Conservation (phyloP, 306 rosid species). For the Lablab purpureus region DNA sequence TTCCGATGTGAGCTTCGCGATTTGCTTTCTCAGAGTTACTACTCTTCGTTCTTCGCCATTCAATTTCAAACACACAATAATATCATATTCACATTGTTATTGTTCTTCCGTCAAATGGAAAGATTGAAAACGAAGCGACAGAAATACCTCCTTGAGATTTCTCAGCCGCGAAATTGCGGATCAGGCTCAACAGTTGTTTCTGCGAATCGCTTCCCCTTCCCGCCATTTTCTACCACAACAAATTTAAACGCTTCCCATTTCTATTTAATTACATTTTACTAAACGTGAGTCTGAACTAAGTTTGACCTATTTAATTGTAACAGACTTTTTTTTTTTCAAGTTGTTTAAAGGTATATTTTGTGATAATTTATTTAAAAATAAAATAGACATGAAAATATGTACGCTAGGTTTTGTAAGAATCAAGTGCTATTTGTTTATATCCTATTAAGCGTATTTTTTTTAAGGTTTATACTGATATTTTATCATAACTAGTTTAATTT, state of each 20-base stretch:
- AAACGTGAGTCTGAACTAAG: too few species aligned
- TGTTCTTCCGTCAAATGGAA: neutral
- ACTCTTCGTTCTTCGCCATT: constrained; percentile 70
- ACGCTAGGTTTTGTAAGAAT: too few species aligned
- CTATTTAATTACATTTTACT: too few species aligned
- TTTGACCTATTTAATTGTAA: too few species aligned
- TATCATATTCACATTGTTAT: neutral
- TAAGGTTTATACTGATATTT: too few species aligned
- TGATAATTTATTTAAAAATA: too few species aligned
- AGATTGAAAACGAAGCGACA: neutral
- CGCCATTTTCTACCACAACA: constrained; percentile 59
- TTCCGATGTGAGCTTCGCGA: constrained; percentile 67
- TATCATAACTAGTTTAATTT: too few species aligned
- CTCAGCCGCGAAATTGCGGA: constrained; percentile 81
- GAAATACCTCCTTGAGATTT: constrained; percentile 77
- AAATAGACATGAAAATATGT: too few species aligned
- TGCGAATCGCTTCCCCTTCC: constrained; percentile 72
- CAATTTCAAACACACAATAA: neutral
- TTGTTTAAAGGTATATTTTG: too few species aligned
- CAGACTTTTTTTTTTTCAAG: too few species aligned
- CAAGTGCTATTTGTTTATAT: too few species aligned
- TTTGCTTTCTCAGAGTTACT: constrained; percentile 65
- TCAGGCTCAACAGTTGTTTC: constrained; percentile 66
- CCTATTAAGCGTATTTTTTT: too few species aligned
- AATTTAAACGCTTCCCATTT: neutral